Conservation (phyloP, 345 rosid genomes). For the Kandelia obovata region DNA sequence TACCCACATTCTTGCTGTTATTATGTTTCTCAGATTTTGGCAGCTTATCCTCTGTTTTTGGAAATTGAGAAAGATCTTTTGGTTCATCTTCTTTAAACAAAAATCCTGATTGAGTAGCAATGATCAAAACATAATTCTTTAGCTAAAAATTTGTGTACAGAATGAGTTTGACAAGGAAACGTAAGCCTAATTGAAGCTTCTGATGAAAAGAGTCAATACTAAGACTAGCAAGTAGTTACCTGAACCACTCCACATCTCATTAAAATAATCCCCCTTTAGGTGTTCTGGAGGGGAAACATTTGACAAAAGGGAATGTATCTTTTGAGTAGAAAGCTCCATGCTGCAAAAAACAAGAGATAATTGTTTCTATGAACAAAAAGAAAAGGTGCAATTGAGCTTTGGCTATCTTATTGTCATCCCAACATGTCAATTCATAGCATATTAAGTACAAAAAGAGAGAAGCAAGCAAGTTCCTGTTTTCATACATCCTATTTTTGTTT, state of each 20-base stretch:
- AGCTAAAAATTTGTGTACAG: not conserved
- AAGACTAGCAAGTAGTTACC: constrained; percentile 41
- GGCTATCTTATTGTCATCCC: not conserved
- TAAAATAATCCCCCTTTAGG: constrained; percentile 35
- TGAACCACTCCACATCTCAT: constrained; percentile 80
- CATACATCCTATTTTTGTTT: not conserved
- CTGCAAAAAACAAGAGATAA: constrained; percentile 31
- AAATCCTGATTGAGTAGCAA: constrained; percentile 22
- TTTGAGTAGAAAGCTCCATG: constrained; percentile 43
- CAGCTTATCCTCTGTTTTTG: constrained; percentile 34
- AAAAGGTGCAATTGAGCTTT: not conserved
- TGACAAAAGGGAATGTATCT: constrained; percentile 53
- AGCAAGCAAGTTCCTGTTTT: not conserved
- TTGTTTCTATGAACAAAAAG: not conserved
- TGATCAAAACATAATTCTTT: not conserved
- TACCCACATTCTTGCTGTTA: constrained; percentile 38
- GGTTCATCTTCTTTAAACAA: constrained; percentile 18
- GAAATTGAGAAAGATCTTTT: constrained; percentile 14
- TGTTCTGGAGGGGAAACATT: constrained; percentile 43
- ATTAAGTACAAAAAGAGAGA: not conserved
- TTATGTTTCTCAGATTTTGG: constrained; percentile 32
- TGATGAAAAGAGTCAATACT: not conserved
- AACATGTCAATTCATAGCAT: not conserved
- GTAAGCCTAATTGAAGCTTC: not conserved
- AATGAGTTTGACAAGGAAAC: no score